Base-by-base conservation (phyloP, 768 basidiomycete species). In the Boletus huronensis region DNA sequence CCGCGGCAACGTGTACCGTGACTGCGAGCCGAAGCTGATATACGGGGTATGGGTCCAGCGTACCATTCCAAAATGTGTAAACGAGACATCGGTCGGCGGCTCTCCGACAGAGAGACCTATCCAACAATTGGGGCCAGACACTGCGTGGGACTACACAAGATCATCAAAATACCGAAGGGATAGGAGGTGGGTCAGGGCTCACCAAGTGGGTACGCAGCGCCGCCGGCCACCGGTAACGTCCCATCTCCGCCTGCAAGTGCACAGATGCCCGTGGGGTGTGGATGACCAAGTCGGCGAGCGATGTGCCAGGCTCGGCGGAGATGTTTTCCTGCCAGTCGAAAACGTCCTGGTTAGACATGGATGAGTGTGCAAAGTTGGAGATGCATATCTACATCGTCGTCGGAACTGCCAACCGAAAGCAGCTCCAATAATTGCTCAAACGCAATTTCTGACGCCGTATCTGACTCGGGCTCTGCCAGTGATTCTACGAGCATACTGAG, bases 61-160 rank as follows among this genome's bases (percentile, higher is more conserved):
- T 5, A 55, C 35, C 58, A 60, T 55, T 34, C 58, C 45, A 31
- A 60, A 55, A n/a, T 19, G 31, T 45, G 38, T 48, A 2, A 55
- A 36, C 32, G 32, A 44, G 28, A 41, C 10, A 39, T 39, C 39
- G 11, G 14, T 17, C 41, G 35, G 31, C 9, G 59, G 53, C 38
- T 42, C 51, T 6, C 46, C 59, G 10, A 52, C 38, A 1, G 54
- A 56, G 38, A 59, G 53, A 39, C 38, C 21, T 23, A 48, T 52
- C 49, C 53, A 59, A 5, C 43, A 53, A 26, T 32, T 11, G 9
- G 47, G 48, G 6, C n/a, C 21, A 29, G 35, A 19, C 5, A 17
- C 25, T 21, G 23, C 32, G 31, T 25, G 31, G 7, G 3, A 31
- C 47, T 50, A 25, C 11, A 29, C 31, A 36, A 31, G 40, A 40